These are phyloP conservation scores for Mycena epipterygia DNA, from an alignment of 768 basidiomycete genomes.

Conservation along the genomic window DNA sequence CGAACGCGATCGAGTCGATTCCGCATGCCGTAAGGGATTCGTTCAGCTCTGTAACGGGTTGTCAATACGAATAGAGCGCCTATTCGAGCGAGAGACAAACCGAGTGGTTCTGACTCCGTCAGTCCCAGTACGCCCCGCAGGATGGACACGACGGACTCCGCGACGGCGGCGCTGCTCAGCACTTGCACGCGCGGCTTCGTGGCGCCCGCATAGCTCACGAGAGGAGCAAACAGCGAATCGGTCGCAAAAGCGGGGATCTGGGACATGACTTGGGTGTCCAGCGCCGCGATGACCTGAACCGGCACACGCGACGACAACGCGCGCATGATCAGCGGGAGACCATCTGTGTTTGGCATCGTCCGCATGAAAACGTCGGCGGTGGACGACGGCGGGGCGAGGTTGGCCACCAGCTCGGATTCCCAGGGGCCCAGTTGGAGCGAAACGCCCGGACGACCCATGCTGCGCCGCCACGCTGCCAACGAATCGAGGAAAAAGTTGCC, in stretches of 20 bases:
- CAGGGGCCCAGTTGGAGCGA: constrained; percentile 48
- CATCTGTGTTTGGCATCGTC: constrained; percentile 33
- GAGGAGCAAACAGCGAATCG: constrained; percentile 19
- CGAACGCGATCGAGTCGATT: constrained; percentile 52
- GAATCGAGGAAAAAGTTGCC: constrained; percentile 49
- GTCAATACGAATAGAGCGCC: background rate
- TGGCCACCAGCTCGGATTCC: constrained; percentile 40
- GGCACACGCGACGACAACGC: constrained; percentile 28
- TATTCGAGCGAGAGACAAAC: constrained; percentile 24
- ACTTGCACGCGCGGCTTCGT: background rate
- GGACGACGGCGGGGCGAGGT: background rate
- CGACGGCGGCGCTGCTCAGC: constrained; percentile 34
- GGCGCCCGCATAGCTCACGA: constrained; percentile 10
- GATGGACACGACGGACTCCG: constrained; percentile 37
- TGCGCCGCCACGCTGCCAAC: constrained; percentile 45
- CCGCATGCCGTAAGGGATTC: constrained; percentile 47
- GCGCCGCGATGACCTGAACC: constrained; percentile 40
- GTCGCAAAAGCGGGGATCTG: constrained; percentile 1
- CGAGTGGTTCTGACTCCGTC: constrained; percentile 39
- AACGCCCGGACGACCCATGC: constrained; percentile 43
- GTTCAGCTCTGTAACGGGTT: constrained; percentile 39
- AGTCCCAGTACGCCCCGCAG: constrained; percentile 45
- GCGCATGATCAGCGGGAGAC: constrained; percentile 41
- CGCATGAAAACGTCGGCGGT: constrained; percentile 10
- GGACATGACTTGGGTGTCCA: constrained; percentile 19